A percentile compares a stretch with the other conserved stretches of the same genome.
These are phyloP conservation scores for Xylaria longipes DNA, from an alignment of 495 filamentous ascomycete genomes.

Conservation along the genomic window DNA sequence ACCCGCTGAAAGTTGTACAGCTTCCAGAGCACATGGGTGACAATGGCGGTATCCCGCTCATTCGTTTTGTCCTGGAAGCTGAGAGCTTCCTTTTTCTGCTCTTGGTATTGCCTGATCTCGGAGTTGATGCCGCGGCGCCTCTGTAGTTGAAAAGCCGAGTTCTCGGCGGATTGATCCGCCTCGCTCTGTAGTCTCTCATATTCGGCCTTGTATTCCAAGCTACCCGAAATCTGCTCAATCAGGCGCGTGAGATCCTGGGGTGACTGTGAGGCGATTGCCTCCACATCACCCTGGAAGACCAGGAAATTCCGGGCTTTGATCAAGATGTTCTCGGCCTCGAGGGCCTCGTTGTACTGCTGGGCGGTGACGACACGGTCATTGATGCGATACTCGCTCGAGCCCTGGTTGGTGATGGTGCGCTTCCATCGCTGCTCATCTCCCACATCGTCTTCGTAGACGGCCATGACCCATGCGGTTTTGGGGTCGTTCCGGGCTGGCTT, in stretches of 20 bases:
- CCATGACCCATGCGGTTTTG: constrained; percentile 97
- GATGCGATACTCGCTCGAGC: constrained; percentile 94
- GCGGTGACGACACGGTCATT: constrained; percentile 89
- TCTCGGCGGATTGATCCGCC: constrained; percentile 84
- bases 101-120: constrained; percentile 95
- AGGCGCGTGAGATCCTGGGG: constrained; percentile 92
- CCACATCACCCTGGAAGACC: constrained; percentile 98
- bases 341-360: constrained; percentile 88
- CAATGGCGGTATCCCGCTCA: constrained; percentile 89
- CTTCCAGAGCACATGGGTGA: constrained; percentile 96
- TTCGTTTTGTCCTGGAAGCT: constrained; percentile 86
- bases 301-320: constrained; percentile 98
- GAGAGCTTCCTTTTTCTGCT: constrained; percentile 96
- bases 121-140: constrained; percentile 93
- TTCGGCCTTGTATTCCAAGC: constrained; percentile 92
- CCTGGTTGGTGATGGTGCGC: constrained; percentile 85
- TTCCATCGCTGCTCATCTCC: constrained; percentile 97
- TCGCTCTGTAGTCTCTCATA: constrained; percentile 89
- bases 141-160: constrained; percentile 84
- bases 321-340: constrained; percentile 94
- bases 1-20: constrained; percentile 92
- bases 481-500: constrained; percentile 72
- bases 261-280: constrained; percentile 94
- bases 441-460: constrained; percentile 96
- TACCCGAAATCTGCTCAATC: constrained; percentile 97